Conservation (phyloP, 2,329 filamentous ascomycete genomes). For the Colletotrichum ledebouriae region DNA sequence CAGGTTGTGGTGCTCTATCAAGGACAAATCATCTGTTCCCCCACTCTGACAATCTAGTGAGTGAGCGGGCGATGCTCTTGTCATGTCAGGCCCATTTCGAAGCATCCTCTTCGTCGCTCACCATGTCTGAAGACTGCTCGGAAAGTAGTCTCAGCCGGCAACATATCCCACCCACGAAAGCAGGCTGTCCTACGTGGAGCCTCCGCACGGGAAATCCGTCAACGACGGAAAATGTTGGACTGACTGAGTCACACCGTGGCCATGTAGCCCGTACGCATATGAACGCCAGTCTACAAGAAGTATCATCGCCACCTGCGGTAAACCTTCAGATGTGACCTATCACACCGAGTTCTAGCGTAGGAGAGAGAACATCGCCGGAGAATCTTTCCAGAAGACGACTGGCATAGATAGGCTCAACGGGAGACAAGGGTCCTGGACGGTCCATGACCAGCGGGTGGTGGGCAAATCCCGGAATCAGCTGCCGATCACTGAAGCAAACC, state of each 20-base stretch:
- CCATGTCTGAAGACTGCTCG: too few species aligned
- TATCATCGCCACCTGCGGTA: background rate
- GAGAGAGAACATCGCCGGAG: background rate
- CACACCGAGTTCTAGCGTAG: too few species aligned
- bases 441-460: background rate
- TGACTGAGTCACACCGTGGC: background rate
- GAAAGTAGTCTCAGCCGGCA: background rate
- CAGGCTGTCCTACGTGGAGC: background rate
- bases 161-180: background rate
- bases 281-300: too few species aligned
- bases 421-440: too few species aligned
- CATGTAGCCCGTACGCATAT: too few species aligned
- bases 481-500: background rate
- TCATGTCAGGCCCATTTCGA: too few species aligned
- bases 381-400: slow-evolving; percentile 8
- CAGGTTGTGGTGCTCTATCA: too few species aligned
- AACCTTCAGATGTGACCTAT: background rate
- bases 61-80: too few species aligned
- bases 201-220: background rate
- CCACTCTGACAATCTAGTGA: too few species aligned
- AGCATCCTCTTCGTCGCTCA: too few species aligned
- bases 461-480: slow-evolving; percentile 2
- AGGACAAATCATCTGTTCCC: too few species aligned
- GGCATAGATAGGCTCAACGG: background rate
- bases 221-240: background rate